Evolutionary conservation across 2,329 filamentous ascomycete species (phyloP).

Genomic region (Sclerotiophoma versabilis): DNA sequence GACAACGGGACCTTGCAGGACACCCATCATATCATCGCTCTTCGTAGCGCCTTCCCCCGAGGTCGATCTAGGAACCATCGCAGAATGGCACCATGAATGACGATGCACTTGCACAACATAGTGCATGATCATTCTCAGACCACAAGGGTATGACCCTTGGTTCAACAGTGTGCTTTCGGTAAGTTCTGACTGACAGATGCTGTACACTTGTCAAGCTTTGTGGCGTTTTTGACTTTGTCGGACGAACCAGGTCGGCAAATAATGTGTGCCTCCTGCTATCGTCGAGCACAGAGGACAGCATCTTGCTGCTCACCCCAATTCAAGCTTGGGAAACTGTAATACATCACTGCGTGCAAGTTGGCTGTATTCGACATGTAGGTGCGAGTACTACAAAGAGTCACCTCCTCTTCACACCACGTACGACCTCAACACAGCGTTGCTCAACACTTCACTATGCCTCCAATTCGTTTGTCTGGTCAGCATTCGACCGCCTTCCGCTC

Average conservation of each 20-base stretch:
- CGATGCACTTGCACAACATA: constrained; percentile 12
- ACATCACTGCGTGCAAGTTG: neutral
- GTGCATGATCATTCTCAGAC: neutral
- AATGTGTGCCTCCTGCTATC: neutral
- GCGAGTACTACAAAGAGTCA: constrained; percentile 6
- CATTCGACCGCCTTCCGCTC: neutral
- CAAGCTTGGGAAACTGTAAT: neutral
- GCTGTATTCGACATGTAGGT: neutral
- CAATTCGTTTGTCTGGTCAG: neutral
- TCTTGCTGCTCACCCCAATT: neutral
- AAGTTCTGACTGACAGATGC: constrained; percentile 31
- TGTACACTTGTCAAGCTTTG: constrained; percentile 44
- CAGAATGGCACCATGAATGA: constrained; percentile 19
- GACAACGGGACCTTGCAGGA: constrained; percentile 11
- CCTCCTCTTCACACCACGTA: neutral
- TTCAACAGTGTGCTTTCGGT: constrained; percentile 1
- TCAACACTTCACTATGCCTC: neutral
- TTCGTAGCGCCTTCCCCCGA: constrained; percentile 13
- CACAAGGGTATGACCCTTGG: neutral
- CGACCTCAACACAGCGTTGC: neutral
- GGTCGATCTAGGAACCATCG: constrained; percentile 16
- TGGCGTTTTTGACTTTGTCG: constrained; percentile 37
- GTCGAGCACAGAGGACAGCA: neutral
- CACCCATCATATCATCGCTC: constrained; percentile 4
- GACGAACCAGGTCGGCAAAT: constrained; percentile 11